Percentiles rank a stretch among this genome's conserved stretches.
Evolutionary conservation across 257 asterid genomes (phyloP).

Genomic region (Nicotiana knightiana): DNA sequence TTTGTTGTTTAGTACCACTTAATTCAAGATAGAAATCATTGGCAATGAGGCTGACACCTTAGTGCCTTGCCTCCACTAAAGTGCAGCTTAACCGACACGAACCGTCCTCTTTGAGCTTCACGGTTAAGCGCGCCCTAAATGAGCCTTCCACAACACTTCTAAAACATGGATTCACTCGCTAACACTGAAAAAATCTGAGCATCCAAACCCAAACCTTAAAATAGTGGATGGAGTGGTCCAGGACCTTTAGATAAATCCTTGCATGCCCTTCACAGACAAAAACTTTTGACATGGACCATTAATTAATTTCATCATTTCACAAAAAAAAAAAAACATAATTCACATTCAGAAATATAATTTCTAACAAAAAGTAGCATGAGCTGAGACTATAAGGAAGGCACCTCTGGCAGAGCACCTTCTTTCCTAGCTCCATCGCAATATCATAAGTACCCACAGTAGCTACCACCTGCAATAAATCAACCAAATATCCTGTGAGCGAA

Average conservation of each 20-base stretch:
- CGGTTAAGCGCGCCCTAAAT: no score
- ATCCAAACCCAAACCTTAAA: neutral
- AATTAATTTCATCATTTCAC: neutral
- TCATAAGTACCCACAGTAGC: slow-evolving; percentile 90
- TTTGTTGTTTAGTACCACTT: no score
- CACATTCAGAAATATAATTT: neutral
- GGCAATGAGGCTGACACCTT: no score
- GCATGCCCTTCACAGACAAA: neutral
- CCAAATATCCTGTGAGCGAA: slow-evolving; percentile 8
- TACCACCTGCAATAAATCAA: slow-evolving; percentile 53
- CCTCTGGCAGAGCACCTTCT: slow-evolving; percentile 90
- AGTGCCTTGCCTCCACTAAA: no score
- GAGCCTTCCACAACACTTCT: no score
- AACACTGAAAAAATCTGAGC: neutral
- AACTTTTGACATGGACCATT: neutral
- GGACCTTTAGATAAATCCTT: neutral
- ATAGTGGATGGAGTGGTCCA: neutral
- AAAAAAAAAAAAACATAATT: neutral
- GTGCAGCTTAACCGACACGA: no score
- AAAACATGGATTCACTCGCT: neutral
- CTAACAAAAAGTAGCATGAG: neutral
- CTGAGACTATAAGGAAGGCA: slow-evolving; percentile 18
- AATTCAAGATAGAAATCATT: no score
- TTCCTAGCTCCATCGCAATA: slow-evolving; percentile 77
- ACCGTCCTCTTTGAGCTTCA: no score